Evolutionary conservation across 2,329 filamentous ascomycete species (phyloP).

Genomic region (Neoascochyta sp.): DNA sequence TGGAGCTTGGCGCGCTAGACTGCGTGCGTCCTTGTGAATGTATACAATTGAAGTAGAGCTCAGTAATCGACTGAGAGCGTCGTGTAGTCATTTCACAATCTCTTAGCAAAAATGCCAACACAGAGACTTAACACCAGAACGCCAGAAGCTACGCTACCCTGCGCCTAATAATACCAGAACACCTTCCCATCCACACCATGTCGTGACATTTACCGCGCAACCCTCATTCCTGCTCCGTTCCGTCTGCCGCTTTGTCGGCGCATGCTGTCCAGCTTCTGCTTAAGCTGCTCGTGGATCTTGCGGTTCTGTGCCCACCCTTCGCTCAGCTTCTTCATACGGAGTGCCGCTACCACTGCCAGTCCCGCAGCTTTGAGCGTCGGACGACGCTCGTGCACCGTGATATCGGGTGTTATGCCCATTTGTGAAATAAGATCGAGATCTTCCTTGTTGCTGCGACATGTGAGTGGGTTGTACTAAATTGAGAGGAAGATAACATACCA

Average conservation of each 20-base stretch:
- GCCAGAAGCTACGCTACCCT: constrained; percentile 5
- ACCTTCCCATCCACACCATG: constrained; percentile 20
- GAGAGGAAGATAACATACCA: constrained; percentile 64
- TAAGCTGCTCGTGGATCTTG: constrained; percentile 47
- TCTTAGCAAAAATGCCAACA: no score
- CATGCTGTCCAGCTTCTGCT: constrained; percentile 48
- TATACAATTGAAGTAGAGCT: no score
- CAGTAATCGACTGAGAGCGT: no score
- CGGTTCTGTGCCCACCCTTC: constrained; percentile 50
- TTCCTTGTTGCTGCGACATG: constrained; percentile 73
- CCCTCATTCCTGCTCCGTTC: constrained; percentile 13
- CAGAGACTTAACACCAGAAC: not conserved
- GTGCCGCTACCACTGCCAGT: constrained; percentile 47
- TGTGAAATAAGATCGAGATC: constrained; percentile 81
- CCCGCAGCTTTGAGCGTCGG: constrained; percentile 49
- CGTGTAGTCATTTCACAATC: no score
- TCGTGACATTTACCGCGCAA: constrained; percentile 11
- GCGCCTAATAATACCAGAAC: constrained; percentile 22
- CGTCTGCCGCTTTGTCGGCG: constrained; percentile 23
- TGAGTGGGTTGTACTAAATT: constrained; percentile 10
- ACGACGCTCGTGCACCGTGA: constrained; percentile 43
- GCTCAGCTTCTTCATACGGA: constrained; percentile 51
- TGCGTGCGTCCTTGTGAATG: no score
- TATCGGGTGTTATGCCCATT: constrained; percentile 65
- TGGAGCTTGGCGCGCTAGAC: no score